These are phyloP conservation scores for Fusarium sp. DNA, from an alignment of 2,329 filamentous ascomycete genomes.

Conservation along the genomic window DNA sequence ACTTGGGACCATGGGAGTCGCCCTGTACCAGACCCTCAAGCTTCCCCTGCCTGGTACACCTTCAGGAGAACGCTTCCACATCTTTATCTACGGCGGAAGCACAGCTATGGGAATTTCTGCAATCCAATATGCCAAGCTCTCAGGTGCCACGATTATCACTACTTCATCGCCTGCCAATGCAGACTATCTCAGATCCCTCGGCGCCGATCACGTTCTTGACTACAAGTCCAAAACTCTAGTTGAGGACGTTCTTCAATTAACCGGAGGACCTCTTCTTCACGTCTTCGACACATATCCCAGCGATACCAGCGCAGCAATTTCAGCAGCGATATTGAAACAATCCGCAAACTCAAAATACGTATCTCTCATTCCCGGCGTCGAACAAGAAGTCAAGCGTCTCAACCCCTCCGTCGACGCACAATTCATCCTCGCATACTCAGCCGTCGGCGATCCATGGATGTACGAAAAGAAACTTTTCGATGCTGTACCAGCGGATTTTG, in stretches of 20 bases:
- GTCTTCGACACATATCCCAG: neutral
- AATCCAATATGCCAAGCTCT: conserved; percentile 54
- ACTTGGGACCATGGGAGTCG: conserved; percentile 57
- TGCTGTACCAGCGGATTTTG: neutral
- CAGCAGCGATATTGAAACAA: neutral
- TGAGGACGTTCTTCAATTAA: conserved; percentile 35
- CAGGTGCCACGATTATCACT: conserved; percentile 50
- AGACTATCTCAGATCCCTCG: conserved; percentile 49
- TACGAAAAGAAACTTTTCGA: neutral
- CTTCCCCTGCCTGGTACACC: conserved; percentile 58
- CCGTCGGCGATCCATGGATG: neutral
- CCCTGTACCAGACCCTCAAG: conserved; percentile 57
- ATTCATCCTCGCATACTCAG: conserved; percentile 10
- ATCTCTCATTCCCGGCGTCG: neutral
- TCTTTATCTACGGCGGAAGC: conserved; percentile 59
- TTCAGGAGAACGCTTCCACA: conserved; percentile 47
- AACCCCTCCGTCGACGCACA: neutral
- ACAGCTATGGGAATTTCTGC: conserved; percentile 66
- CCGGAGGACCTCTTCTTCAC: conserved; percentile 26
- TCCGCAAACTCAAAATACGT: neutral
- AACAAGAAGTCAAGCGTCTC: neutral
- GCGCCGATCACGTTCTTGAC: conserved; percentile 58
- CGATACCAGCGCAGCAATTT: neutral
- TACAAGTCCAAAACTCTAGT: conserved; percentile 48
- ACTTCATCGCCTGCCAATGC: conserved; percentile 52